phyloP scores from a whole-genome alignment of 1,139 yeast genomes.

The Eremothecium sinecaudum region DNA sequence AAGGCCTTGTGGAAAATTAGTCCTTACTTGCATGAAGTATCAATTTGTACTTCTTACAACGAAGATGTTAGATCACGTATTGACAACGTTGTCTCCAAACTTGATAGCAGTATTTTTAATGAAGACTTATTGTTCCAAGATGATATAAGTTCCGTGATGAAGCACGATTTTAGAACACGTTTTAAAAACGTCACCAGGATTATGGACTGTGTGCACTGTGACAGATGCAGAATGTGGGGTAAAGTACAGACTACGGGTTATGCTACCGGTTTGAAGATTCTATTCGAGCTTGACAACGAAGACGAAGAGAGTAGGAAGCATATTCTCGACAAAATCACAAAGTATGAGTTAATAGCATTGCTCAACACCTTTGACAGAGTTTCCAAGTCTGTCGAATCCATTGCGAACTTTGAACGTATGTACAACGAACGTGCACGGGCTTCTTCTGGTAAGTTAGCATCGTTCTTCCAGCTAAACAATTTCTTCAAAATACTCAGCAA shows the following conservation, averaged over 20 bases:
- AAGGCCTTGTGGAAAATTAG: conserved; percentile 66
- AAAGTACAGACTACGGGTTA: conserved; percentile 94
- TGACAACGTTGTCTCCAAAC: conserved; percentile 33
- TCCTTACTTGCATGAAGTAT: conserved; percentile 40
- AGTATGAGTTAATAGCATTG: conserved; percentile 83
- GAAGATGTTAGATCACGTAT: conserved; percentile 39
- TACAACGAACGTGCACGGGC: conserved; percentile 33
- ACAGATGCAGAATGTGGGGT: conserved; percentile 96
- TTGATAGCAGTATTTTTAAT: conserved; percentile 46
- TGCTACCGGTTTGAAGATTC: conserved; percentile 86
- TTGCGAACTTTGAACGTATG: conserved; percentile 57
- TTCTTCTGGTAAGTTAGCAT: conserved; percentile 14
- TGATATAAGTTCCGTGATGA: conserved; percentile 33
- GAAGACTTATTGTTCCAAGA: conserved; percentile 49
- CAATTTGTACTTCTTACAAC: conserved; percentile 43
- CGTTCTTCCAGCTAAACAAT: conserved; percentile 26
- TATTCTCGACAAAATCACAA: conserved; percentile 45
- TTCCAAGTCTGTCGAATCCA: conserved; percentile 72
- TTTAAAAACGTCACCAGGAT: conserved; percentile 84
- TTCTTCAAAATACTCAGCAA: conserved; percentile 23
- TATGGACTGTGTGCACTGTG: conserved; percentile 98
- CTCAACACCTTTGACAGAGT: conserved; percentile 87
- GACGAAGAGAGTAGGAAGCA: conserved; percentile 36
- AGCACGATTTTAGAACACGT: conserved; percentile 74
- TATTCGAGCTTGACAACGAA: conserved; percentile 57